Evolutionary conservation across 2,329 filamentous ascomycete genomes (phyloP).

Genomic region (Chrysoporthe puriensis): DNA sequence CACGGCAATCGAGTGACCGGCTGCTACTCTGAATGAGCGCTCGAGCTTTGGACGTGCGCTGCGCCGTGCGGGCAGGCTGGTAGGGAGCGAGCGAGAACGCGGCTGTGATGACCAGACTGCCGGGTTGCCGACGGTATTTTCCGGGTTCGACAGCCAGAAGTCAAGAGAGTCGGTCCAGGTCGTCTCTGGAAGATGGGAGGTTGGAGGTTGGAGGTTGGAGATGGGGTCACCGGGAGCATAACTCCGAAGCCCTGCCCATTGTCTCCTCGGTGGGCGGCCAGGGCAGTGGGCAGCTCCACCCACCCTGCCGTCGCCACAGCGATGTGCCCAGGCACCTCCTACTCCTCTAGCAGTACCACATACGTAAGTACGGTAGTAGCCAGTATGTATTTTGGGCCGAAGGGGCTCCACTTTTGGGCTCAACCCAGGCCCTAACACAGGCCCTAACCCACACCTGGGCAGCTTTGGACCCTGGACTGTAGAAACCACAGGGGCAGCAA

Average conservation of each 20-base stretch:
- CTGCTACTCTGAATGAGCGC: not conserved
- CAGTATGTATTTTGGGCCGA: not conserved
- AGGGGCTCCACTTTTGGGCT: not conserved
- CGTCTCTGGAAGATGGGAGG: not conserved
- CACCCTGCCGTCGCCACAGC: not conserved
- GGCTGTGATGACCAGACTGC: not conserved
- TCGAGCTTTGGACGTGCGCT: not conserved
- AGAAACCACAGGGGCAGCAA: not conserved
- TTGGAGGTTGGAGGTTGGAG: constrained; percentile 2
- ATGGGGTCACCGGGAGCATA: constrained; percentile 5
- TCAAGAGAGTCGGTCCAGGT: not conserved
- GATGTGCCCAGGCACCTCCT: not conserved
- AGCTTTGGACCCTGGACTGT: not conserved
- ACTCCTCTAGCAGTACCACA: not conserved
- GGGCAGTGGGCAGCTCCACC: not conserved
- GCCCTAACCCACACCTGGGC: constrained; percentile 2
- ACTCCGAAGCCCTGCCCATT: not conserved
- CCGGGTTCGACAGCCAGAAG: not conserved
- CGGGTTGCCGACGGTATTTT: not conserved
- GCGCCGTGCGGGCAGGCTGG: not conserved
- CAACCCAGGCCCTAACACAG: not conserved
- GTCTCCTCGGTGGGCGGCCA: not conserved
- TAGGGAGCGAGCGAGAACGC: not conserved
- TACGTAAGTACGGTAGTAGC: too few species aligned
- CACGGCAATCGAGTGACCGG: not conserved